Conservation (phyloP, 164 flowering plant species). For the Platanus orientalis region DNA sequence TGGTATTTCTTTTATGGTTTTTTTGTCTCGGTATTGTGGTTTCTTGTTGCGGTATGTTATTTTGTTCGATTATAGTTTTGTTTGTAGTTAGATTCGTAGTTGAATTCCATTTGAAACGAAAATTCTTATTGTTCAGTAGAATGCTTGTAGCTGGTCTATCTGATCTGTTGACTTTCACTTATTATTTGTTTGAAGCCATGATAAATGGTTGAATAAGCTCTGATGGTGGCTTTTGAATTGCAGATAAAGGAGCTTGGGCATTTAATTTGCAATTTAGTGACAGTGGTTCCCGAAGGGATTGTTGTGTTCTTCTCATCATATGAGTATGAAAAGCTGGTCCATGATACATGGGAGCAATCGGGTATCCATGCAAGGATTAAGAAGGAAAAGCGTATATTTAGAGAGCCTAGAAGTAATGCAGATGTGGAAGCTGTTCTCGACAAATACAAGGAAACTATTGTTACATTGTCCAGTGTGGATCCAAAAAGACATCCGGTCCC, state of each 20-base stretch:
- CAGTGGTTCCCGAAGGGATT: slow-evolving; percentile 87
- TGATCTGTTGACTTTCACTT: neutral
- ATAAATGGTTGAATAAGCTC: slow-evolving; percentile 13
- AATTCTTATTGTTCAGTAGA: neutral
- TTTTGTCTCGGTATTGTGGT: no score
- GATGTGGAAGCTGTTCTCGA: slow-evolving; percentile 68
- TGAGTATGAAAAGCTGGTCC: slow-evolving; percentile 76
- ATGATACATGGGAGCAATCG: slow-evolving; percentile 67
- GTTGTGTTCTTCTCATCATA: slow-evolving; percentile 94
- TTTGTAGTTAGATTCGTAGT: no score
- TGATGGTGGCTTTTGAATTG: slow-evolving; percentile 15
- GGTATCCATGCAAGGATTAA: slow-evolving; percentile 74
- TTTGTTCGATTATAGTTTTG: no score
- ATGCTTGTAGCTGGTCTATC: neutral
- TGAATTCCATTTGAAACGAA: no score
- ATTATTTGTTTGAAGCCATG: neutral
- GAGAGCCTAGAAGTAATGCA: slow-evolving; percentile 79
- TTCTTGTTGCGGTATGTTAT: no score
- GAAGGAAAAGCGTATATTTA: slow-evolving; percentile 74
- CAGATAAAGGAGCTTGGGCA: slow-evolving; percentile 93
- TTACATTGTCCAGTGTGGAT: slow-evolving; percentile 19
- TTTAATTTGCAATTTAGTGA: slow-evolving; percentile 69
- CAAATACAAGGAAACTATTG: slow-evolving; percentile 73
- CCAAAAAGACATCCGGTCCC: slow-evolving; percentile 23
- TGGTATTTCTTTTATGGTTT: no score